Base-by-base conservation (phyloP, 1,284 basidiomycete genomes). In the Ustanciosporium gigantosporum region DNA sequence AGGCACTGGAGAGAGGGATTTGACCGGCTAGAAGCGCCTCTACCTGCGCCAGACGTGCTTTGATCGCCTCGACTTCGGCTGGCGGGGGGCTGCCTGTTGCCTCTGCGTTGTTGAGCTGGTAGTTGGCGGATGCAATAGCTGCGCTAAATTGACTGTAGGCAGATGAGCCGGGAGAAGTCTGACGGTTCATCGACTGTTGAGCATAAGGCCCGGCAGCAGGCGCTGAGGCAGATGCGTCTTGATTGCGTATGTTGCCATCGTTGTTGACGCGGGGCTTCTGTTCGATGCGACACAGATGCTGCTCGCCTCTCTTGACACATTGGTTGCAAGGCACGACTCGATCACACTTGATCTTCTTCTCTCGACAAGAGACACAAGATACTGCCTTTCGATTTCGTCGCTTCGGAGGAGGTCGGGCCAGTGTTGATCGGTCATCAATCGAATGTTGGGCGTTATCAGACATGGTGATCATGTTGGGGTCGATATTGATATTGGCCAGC, bases 311-410 rank as follows among this genome's bases (percentile, higher is more conserved):
- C 41, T 76, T 74, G 57, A 70, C 49, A 46, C 75, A 77, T 31
- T 74, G 74, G 9, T 67, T 61, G 42, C 75, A 77, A 2, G 75
- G 75, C 6, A 70, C 62, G 13, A 64, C 59, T 3, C 75, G 64
- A 35, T 70, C 64, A 29, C 74, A 76, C 31, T 74, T 73, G 53
- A 76, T 73, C 50, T 76, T 76, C 32, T 74, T 64, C 39, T 76
- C 71, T 22, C 73, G 43, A 40, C 70, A 74, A 1, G 59, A 46
- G 7, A 66, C 56, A 37, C 73, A 76, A 9, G 68, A 73, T 13
- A 76, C 60, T 19, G 73, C 70, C 34, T 68, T 65, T 3, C 73
- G 44, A 36, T 74, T 73, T 35, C 73, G 58, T 32, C 70, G 70
- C 44, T 65, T 66, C 4, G 65, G 59, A 1, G 69, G 69, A 19